Evolutionary conservation across 2,329 filamentous ascomycete genomes (phyloP), one percentile per base, ranked within the genome.

Genomic region (Metarhizium sp.): DNA sequence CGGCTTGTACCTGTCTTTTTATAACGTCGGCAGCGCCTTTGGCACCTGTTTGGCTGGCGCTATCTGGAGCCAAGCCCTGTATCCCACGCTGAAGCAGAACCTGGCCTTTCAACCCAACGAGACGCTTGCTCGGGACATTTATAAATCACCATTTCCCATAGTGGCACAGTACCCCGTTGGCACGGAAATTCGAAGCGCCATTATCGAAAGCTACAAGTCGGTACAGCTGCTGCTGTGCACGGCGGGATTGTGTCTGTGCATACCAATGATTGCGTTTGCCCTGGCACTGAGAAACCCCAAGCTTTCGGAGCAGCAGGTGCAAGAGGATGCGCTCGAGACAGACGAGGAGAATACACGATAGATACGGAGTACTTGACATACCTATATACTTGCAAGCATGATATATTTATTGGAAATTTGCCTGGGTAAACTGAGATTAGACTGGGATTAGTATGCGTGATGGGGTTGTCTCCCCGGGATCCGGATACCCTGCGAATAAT

Each of bases 191-290:
- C 69, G 76, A 40, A 58, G 57, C 1, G 74, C 72, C 42, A 74
- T 78, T 30, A 74, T 79, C 45, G 57, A 59, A 16, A 71, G 75
- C 48, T 79, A 79, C 60, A 66, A 71, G 52, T 65, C 74, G 40
- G 70, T 75, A 0, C 76, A 78, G 66, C 63, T 68, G 2, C 59
- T 77, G 4, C 69, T 79, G 0, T 73, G 69, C 56, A 71, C 77
- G 45, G 71, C 73, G 0, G 76, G 75, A 6, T 71, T 78, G 34
- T 73, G 68, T 43, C 59, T 79, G 7, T 75, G 73, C 30, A 67
- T 77, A 14, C 76, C 75, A 4, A 72, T 78, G 63, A 73, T 78
- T 58, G 69, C 55, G 0, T 75, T 78, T 57, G 74, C 76, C 0
- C 58, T 73, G 42, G 64, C 65, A 6, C 59, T 78, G 46, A 64